A percentile compares a stretch with the other conserved stretches of the same genome.
Evolutionary conservation across 2,329 filamentous ascomycete species (phyloP).

Genomic region (Tolypocladium sp.): DNA sequence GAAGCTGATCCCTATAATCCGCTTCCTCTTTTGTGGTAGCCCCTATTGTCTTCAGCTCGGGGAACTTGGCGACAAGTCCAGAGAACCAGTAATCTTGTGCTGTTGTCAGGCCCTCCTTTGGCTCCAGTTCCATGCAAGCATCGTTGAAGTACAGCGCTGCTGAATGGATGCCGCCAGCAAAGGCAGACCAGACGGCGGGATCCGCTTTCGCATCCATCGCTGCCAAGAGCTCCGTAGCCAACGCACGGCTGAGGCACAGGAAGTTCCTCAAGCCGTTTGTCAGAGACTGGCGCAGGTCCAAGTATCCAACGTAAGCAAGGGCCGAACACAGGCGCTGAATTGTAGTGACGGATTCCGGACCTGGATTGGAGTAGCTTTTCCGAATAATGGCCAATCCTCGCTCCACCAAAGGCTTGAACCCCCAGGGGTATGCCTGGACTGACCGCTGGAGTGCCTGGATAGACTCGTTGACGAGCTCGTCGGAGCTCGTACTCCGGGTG

Average conservation of each 20-base stretch:
- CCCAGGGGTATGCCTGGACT: conserved; percentile 23
- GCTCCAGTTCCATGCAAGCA: conserved; percentile 19
- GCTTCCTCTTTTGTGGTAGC: neutral
- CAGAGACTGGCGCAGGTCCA: conserved; percentile 20
- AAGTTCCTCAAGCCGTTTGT: conserved; percentile 28
- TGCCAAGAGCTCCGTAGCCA: conserved; percentile 25
- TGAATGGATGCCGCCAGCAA: conserved; percentile 27
- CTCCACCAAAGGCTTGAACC: conserved; percentile 23
- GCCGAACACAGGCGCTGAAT: conserved; percentile 30
- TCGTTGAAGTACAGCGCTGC: conserved; percentile 28
- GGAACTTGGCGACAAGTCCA: conserved; percentile 17
- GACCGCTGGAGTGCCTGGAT: conserved; percentile 30
- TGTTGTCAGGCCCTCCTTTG: neutral
- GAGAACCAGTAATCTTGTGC: conserved; percentile 13
- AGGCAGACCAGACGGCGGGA: conserved; percentile 25
- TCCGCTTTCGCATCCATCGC: conserved; percentile 22
- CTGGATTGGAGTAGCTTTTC: conserved; percentile 10
- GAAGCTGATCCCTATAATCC: conserved; percentile 1
- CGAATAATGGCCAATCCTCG: conserved; percentile 16
- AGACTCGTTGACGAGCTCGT: conserved; percentile 31
- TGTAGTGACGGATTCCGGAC: conserved; percentile 12
- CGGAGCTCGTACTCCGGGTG: conserved; percentile 13
- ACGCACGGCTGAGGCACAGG: conserved; percentile 24
- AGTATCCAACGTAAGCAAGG: conserved; percentile 41
- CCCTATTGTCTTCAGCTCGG: conserved; percentile 13